Base-by-base conservation (phyloP, 1,284 basidiomycete species). In the Trametes pubescens region DNA sequence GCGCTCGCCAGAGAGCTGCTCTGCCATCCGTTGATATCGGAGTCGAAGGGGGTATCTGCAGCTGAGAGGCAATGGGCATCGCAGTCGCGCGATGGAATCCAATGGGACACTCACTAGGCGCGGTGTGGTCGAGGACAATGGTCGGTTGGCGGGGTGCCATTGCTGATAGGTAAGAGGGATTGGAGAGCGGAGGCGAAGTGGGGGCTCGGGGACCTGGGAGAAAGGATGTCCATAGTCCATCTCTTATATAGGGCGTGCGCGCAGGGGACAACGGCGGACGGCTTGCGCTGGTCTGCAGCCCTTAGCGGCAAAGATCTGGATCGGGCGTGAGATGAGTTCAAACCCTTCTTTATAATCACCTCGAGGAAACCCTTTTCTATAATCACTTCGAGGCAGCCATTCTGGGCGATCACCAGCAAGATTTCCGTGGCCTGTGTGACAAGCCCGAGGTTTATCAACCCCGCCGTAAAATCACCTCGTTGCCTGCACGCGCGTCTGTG, bases 141-240 rank as follows among this genome's bases (percentile, higher is more conserved):
- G 47, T 51, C 24, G 38, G 18, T 14, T 21, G 6, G 4, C 34
- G 47, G 16, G 53, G 43, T 21, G 60, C 37, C 48, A 56, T 61
- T 37, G 22, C 37, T n/a, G 16, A 35, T 44, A 26, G n/a, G 24
- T 54, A 51, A 51, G 37, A 34, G 37, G 14, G 47, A 24, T 49
- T 2, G 40, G 44, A 11, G 60, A 29, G 47, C 37, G 54, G 44
- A 35, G 4, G 53, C n/a, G n/a, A 53, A 37, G 53, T 53, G 53
- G 47, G 37, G 53, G 43, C 46, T 52, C 9, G 47, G 60, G 60
- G 52, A 51, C 21, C n/a, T 61, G 52, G 37, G 44, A 61, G 53
- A 56, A 61, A 61, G 53, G 53, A 56, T 48, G 47, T 35, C 40
- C 60, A 56, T 56, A 13, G 38, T 7, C 24, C 21, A 24, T 54